These are phyloP conservation scores for Trametes sp. DNA, from an alignment of 1,284 basidiomycete genomes.

Conservation along the genomic window DNA sequence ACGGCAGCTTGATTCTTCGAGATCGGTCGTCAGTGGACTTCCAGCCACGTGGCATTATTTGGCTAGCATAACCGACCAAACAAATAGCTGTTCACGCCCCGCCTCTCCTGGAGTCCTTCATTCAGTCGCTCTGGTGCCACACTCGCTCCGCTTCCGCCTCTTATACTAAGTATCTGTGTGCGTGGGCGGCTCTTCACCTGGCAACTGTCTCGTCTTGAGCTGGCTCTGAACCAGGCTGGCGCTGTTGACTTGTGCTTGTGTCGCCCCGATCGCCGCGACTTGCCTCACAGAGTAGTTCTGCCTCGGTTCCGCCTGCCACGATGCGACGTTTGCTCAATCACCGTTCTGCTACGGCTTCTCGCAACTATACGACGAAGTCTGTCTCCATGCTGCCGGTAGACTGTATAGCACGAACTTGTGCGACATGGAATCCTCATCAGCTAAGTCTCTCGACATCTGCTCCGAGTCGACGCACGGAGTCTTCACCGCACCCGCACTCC, in stretches of 20 bases:
- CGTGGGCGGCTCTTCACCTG: conserved; percentile 7
- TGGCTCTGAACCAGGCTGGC: background rate
- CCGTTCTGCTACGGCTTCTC: conserved; percentile 11
- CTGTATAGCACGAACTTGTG: conserved; percentile 1
- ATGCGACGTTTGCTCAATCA: conserved; percentile 8
- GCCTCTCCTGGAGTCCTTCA: background rate
- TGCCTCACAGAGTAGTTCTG: conserved; percentile 14
- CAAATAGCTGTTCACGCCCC: background rate
- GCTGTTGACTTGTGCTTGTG: conserved; percentile 7
- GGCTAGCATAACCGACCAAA: background rate
- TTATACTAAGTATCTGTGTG: too few relatives aligned
- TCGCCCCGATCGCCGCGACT: conserved; percentile 10
- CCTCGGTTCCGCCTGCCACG: too few relatives aligned
- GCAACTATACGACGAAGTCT: conserved; percentile 19
- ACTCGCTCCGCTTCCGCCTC: too few relatives aligned
- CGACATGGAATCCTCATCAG: conserved; percentile 10
- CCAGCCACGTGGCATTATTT: background rate
- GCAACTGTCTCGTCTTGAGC: too few relatives aligned
- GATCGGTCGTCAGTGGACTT: too few relatives aligned
- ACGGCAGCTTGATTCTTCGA: too few relatives aligned
- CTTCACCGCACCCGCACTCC: conserved; percentile 2
- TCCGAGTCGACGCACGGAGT: background rate
- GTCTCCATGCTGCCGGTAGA: too few relatives aligned
- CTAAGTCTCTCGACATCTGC: conserved; percentile 7
- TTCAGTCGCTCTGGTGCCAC: background rate